Base-by-base conservation (phyloP, 2,329 filamentous ascomycete species). In the Penicillium sp. region DNA sequence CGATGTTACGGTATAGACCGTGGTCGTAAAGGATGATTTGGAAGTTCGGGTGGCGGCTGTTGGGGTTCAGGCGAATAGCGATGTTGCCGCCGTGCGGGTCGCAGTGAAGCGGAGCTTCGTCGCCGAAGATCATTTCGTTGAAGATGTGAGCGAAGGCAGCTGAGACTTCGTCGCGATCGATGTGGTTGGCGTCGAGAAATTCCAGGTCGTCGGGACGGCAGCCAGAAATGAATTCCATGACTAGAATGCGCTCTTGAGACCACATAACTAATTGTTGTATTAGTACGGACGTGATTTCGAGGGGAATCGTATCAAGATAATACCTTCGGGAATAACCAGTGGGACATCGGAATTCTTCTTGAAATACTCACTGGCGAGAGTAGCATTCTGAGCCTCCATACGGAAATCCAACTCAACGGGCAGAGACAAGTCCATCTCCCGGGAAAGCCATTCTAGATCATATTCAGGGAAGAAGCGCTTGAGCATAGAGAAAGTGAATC, bases 91-190 rank as follows among this genome's bases (percentile, higher is more conserved):
- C 94, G 67, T 99, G 94, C 0, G 94, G 94, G 68, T 99, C 94
- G 74, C 94, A 99, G 75, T 99, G 94, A 32, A 99, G 77, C 0
- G 94, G 91, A 0, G 93, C 93, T 52, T 87, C 83, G 46, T 87
- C 84, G 42, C 93, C 92, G 61, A 99, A 99, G 61, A 99, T 97
- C 94, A 99, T 99, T 70, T 97, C 92, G 78, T 99, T 99, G 81
- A 99, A 99, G 52, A 99, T 91, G 52, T 87, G 86, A 0, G 94
- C 88, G 3, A 99, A 79, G 0, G 91, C 89, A 1, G 93, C 92
- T 0, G 92, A 96, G 4, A 99, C 94, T 72, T 97, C 93, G 67
- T 97, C 94, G 17, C 94, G 86, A 71, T 96, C 91, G 68, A 99
- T 99, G 51, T 84, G 83, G 68, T 95, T 89, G 6, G 81, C 78